Evolutionary conservation across 192 early-diverging fungal species (phyloP).

Genomic region (Borealophlyctis nickersoniae): DNA sequence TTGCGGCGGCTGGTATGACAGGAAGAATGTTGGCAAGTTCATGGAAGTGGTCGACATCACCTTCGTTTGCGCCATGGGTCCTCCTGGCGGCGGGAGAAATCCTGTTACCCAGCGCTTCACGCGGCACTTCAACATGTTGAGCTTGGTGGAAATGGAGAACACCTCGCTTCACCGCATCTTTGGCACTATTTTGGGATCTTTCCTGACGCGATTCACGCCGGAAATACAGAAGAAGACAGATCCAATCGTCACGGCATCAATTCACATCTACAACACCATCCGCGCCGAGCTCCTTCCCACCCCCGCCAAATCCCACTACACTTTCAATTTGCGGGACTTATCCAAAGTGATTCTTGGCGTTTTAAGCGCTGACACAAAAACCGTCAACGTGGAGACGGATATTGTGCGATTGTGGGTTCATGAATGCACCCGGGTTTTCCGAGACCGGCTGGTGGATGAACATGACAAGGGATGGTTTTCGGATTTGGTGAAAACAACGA

Average conservation of each 20-base stretch:
- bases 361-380: slow-evolving; percentile 47
- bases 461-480: slow-evolving; percentile 59
- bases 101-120: slow-evolving; percentile 52
- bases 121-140: slow-evolving; percentile 58
- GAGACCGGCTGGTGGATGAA: slow-evolving; percentile 57
- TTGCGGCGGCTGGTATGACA: slow-evolving; percentile 61
- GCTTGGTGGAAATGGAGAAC: slow-evolving; percentile 58
- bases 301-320: slow-evolving; percentile 63
- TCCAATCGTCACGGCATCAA: slow-evolving; percentile 49
- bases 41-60: slow-evolving; percentile 61
- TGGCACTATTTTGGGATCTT: slow-evolving; percentile 50
- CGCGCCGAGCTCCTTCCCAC: slow-evolving; percentile 55
- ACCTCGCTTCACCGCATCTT: slow-evolving; percentile 54
- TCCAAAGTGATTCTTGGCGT: slow-evolving; percentile 58
- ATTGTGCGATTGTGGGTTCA: slow-evolving; percentile 61
- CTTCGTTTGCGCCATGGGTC: slow-evolving; percentile 60
- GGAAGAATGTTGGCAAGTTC: slow-evolving; percentile 56
- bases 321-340: slow-evolving; percentile 62
- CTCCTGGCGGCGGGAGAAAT: slow-evolving; percentile 60
- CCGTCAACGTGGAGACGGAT: slow-evolving; percentile 43
- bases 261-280: slow-evolving; percentile 57
- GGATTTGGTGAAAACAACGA: slow-evolving; percentile 43
- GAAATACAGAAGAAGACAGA: slow-evolving; percentile 47
- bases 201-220: slow-evolving; percentile 47
- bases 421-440: slow-evolving; percentile 59